These are phyloP conservation scores for Cryptosporidium ubiquitum DNA, from an alignment of 169 alveolate genomes.

Conservation along the genomic window DNA sequence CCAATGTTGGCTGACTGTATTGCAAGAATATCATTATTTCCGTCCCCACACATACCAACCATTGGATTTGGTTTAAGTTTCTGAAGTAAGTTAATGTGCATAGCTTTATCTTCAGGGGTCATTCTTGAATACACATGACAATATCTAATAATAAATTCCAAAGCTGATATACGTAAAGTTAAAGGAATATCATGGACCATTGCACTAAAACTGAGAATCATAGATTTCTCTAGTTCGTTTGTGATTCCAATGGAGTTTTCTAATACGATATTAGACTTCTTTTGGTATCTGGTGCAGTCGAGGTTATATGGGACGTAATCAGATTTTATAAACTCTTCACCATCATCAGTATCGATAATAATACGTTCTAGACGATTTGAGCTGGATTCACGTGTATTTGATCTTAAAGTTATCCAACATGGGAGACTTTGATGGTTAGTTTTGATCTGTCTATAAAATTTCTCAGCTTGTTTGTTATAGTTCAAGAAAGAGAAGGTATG, in stretches of 20 bases:
- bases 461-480: not conserved
- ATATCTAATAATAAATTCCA: constrained; percentile 55
- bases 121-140: constrained; percentile 69
- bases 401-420: constrained; percentile 12
- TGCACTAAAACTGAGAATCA: constrained; percentile 37
- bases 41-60: constrained; percentile 83
- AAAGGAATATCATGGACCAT: not conserved
- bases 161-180: constrained; percentile 40
- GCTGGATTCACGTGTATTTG: not conserved
- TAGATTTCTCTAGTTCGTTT: constrained; percentile 17
- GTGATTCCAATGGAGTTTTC: not conserved
- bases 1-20: constrained; percentile 78
- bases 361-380: constrained; percentile 11
- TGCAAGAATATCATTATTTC: constrained; percentile 80
- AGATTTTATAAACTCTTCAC: constrained; percentile 29
- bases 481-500: constrained; percentile 13
- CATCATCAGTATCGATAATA: constrained; percentile 25
- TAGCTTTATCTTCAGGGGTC: constrained; percentile 71
- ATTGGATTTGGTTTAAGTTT: constrained; percentile 74
- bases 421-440: constrained; percentile 2
- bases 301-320: constrained; percentile 22
- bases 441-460: not conserved
- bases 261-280: not conserved
- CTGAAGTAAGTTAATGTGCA: constrained; percentile 34
- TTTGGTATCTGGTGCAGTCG: constrained; percentile 33